A percentile compares a stretch with the other conserved stretches of the same genome.
These are phyloP conservation scores for Nemania diffusa DNA, from an alignment of 2,329 filamentous ascomycete genomes.

Conservation along the genomic window DNA sequence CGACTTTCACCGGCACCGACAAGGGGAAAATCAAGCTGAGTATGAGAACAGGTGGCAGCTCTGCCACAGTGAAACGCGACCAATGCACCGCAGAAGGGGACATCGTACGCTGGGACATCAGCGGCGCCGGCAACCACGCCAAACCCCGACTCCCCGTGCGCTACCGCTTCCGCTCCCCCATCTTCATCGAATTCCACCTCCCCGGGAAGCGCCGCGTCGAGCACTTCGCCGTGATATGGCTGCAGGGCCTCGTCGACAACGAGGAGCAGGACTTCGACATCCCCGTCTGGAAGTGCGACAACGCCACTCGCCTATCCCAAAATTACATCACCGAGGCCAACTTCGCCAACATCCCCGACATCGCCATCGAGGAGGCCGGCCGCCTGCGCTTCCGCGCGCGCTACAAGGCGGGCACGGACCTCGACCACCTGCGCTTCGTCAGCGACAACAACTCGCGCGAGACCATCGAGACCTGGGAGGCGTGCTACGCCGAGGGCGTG, in stretches of 20 bases:
- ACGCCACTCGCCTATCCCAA: conserved; percentile 80
- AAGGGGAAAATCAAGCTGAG: conserved; percentile 76
- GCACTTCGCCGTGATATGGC: conserved; percentile 84
- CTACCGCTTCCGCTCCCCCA: conserved; percentile 86
- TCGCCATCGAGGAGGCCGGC: conserved; percentile 82
- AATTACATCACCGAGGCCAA: conserved; percentile 92
- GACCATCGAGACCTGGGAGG: conserved; percentile 95
- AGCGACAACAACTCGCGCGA: conserved; percentile 89
- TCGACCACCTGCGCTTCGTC: conserved; percentile 84
- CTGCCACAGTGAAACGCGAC: conserved; percentile 73
- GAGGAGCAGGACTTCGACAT: conserved; percentile 81
- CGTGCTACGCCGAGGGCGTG: conserved; percentile 88
- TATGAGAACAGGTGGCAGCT: conserved; percentile 85
- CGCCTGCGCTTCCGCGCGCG: conserved; percentile 81
- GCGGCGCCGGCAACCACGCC: conserved; percentile 52
- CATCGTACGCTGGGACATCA: conserved; percentile 61
- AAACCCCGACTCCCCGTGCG: conserved; percentile 85
- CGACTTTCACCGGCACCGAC: conserved; percentile 66
- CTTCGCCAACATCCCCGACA: conserved; percentile 73
- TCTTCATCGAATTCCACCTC: conserved; percentile 87
- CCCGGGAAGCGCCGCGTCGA: conserved; percentile 75
- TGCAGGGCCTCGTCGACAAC: conserved; percentile 84
- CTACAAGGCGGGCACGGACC: conserved; percentile 91
- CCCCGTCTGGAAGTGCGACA: conserved; percentile 89
- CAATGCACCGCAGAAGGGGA: conserved; percentile 71